Conservation (phyloP, 371 early-diverging fungal species). For the Sporodiniella umbellata region DNA sequence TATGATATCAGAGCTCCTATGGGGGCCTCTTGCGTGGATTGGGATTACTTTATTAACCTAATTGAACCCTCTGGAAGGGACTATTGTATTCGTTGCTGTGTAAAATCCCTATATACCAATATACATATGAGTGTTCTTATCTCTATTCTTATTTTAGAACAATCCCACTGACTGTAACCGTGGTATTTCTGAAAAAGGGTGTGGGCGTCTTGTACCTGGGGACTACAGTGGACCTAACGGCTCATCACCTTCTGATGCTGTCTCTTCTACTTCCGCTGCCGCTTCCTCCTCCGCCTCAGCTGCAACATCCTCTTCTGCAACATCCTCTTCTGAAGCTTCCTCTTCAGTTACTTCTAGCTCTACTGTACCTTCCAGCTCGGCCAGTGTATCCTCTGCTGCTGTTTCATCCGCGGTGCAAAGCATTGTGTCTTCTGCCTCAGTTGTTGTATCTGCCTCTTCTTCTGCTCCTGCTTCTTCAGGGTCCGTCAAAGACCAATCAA, state of each 20-base stretch:
- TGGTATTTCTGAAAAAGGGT: conserved; percentile 51
- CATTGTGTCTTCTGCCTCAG: conserved; percentile 2
- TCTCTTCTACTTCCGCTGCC: background rate
- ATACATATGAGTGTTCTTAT: too few species aligned
- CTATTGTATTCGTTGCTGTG: conserved; percentile 59
- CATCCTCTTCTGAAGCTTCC: background rate
- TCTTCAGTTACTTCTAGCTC: conserved; percentile 1
- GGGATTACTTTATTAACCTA: conserved; percentile 46
- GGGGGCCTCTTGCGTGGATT: conserved; percentile 48
- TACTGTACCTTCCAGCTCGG: too few species aligned
- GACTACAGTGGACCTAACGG: conserved; percentile 48
- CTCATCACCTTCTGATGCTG: conserved; percentile 1
- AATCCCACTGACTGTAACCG: conserved; percentile 43
- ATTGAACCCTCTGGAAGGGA: conserved; percentile 45
- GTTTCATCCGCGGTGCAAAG: too few species aligned
- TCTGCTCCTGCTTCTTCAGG: conserved; percentile 1
- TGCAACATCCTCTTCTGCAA: background rate
- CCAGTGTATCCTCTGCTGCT: background rate
- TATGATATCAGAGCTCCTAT: conserved; percentile 47
- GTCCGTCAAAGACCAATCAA: background rate
- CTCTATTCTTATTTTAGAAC: too few species aligned
- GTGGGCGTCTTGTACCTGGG: conserved; percentile 49
- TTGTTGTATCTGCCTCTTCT: background rate
- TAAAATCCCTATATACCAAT: too few species aligned
- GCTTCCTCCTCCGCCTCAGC: background rate